These are phyloP conservation scores for Leucocoprinus leucothites DNA, from an alignment of 768 basidiomycete species.

Conservation along the genomic window DNA sequence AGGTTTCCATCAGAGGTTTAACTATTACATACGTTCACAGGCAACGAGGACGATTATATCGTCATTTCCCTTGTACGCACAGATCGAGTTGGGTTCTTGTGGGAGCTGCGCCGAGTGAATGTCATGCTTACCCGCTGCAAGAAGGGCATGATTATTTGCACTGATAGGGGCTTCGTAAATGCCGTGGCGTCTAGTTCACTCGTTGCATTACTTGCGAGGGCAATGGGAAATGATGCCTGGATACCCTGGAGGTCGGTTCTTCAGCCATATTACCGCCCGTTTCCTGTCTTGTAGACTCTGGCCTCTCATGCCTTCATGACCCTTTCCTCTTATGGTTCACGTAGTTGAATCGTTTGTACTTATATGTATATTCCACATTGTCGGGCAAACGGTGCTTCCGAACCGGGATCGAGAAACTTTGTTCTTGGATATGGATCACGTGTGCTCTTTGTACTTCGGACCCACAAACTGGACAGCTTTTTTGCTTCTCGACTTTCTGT, in stretches of 20 bases:
- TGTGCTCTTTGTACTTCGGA: too few relatives aligned
- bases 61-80: conserved; percentile 17
- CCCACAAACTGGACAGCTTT: too few relatives aligned
- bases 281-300: neutral
- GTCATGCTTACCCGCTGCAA: conserved; percentile 77
- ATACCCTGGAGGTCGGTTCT: conserved; percentile 10
- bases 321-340: too few relatives aligned
- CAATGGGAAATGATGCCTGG: conserved; percentile 20
- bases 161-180: conserved; percentile 50
- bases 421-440: too few relatives aligned
- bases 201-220: conserved; percentile 28
- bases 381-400: neutral
- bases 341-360: neutral
- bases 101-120: conserved; percentile 57
- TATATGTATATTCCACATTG: neutral
- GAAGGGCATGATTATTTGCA: conserved; percentile 62
- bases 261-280: conserved; percentile 9
- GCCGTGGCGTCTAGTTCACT: conserved; percentile 28
- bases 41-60: conserved; percentile 61
- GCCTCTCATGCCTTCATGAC: neutral
- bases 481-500: too few relatives aligned
- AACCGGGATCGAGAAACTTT: too few relatives aligned
- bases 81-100: conserved; percentile 48
- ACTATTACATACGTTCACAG: conserved; percentile 27
- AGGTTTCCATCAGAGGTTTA: neutral